phyloP scores from a whole-genome alignment of 495 filamentous ascomycete species.

The Aspergillus carlsbadensis region DNA sequence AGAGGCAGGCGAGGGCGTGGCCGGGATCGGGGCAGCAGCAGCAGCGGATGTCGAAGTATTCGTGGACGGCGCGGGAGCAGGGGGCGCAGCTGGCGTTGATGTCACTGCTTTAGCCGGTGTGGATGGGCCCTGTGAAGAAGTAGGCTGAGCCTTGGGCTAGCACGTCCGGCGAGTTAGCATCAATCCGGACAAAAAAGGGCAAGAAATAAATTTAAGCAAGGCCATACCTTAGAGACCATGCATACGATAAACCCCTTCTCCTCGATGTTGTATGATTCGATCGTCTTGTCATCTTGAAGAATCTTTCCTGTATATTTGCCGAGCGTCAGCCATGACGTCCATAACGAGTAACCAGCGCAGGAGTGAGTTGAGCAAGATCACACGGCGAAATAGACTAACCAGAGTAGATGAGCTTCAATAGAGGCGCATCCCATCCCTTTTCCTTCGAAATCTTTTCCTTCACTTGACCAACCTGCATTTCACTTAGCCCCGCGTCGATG shows the following conservation, averaged over 20 bases:
- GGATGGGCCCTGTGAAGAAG: conserved; percentile 56
- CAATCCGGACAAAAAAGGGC: background rate
- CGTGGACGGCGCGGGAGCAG: conserved; percentile 69
- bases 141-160: conserved; percentile 69
- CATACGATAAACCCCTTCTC: conserved; percentile 99
- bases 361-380: background rate
- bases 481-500: conserved; percentile 33
- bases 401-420: conserved; percentile 95
- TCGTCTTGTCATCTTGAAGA: conserved; percentile 91
- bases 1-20: conserved; percentile 71
- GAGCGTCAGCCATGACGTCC: background rate
- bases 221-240: conserved; percentile 85
- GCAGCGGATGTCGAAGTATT: conserved; percentile 55
- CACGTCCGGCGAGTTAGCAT: background rate
- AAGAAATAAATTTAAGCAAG: background rate
- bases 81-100: conserved; percentile 56
- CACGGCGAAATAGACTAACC: conserved; percentile 54
- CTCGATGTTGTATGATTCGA: conserved; percentile 95
- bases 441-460: conserved; percentile 87
- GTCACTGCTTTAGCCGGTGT: conserved; percentile 50
- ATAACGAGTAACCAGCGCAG: background rate
- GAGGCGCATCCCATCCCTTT: conserved; percentile 86
- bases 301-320: conserved; percentile 75
- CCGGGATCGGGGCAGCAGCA: conserved; percentile 61
- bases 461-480: conserved; percentile 71